Conservation (phyloP, 1,284 basidiomycete genomes). For the Xerocomus nothofagi region DNA sequence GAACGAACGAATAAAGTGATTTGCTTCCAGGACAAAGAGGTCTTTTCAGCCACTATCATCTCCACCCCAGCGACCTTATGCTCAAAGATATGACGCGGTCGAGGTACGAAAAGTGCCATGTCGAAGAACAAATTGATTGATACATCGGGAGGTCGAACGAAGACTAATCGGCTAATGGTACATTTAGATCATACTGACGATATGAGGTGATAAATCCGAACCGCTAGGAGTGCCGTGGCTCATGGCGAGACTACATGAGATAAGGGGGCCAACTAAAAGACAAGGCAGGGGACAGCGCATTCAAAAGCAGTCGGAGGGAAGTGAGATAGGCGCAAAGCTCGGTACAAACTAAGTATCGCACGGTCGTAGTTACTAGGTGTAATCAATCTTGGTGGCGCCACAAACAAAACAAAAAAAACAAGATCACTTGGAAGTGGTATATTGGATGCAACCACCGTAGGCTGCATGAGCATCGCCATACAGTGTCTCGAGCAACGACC, state of each 20-base stretch:
- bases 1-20: no score
- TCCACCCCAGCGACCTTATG: no score
- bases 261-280: background rate
- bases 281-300: background rate
- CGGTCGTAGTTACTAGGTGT: background rate
- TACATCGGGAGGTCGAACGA: no score
- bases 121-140: no score
- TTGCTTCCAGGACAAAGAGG: no score
- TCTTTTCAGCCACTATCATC: no score
- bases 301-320: background rate
- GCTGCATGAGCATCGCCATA: conserved; percentile 26
- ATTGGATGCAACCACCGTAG: conserved; percentile 17
- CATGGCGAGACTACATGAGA: background rate
- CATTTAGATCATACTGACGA: background rate
- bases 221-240: no score
- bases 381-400: no score
- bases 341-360: background rate
- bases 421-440: conserved; percentile 11
- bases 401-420: background rate
- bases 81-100: no score
- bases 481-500: conserved; percentile 21
- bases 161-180: background rate
- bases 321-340: background rate
- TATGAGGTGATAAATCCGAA: background rate
- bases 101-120: no score